Conservation (phyloP, 2,329 filamentous ascomycete species). For the Fulvia fulva region DNA sequence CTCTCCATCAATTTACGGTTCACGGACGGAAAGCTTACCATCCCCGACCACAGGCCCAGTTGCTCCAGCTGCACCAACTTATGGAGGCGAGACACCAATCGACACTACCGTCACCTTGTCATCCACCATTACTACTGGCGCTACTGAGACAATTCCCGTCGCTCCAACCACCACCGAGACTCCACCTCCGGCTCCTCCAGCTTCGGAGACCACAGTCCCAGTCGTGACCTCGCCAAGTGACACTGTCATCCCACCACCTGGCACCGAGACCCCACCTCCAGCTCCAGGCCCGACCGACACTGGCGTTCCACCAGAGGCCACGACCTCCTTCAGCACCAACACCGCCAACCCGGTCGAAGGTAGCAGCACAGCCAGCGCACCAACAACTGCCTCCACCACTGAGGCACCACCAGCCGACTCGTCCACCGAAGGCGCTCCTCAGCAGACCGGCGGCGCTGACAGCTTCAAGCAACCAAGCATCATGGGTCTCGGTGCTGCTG, state of each 20-base stretch:
- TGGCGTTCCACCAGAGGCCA: neutral
- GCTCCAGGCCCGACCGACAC: conserved; percentile 3
- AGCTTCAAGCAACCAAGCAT: conserved; percentile 17
- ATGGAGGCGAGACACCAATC: conserved; percentile 1
- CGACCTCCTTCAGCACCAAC: neutral
- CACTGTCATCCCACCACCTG: conserved; percentile 1
- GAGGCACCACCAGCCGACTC: conserved; percentile 13
- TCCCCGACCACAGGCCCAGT: conserved; percentile 15
- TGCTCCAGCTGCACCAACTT: conserved; percentile 5
- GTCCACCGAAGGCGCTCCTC: conserved; percentile 15
- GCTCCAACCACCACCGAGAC: conserved; percentile 2
- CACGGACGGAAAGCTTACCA: conserved; percentile 19
- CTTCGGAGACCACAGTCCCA: neutral
- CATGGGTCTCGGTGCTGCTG: conserved; percentile 20
- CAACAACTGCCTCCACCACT: conserved; percentile 14
- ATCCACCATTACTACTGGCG: conserved; percentile 7
- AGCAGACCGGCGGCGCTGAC: conserved; percentile 14
- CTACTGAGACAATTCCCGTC: conserved; percentile 3
- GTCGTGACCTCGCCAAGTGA: conserved; percentile 6
- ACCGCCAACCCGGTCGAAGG: conserved; percentile 1
- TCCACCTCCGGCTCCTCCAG: neutral
- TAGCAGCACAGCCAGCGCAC: conserved; percentile 10
- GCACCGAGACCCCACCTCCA: neutral
- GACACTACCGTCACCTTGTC: conserved; percentile 6
- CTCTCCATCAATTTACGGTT: conserved; percentile 1